Conservation (phyloP, 1,284 basidiomycete species). For the Cutaneotrichosporon cutaneum region DNA sequence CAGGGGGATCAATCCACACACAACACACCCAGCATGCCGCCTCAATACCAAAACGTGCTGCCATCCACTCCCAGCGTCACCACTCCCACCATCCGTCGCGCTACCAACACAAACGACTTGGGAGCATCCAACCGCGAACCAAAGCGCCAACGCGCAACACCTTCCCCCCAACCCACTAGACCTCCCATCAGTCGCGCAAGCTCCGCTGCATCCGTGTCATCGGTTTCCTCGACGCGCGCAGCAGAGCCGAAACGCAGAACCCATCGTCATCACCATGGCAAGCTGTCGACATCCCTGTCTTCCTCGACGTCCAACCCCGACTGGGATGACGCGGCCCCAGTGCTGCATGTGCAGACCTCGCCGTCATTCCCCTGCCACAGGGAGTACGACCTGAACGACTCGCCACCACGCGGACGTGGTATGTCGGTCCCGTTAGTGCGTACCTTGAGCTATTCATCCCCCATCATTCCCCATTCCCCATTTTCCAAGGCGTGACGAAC, state of each 20-base stretch:
- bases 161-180: not conserved
- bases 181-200: not conserved
- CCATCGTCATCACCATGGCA: not conserved
- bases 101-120: not conserved
- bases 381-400: not conserved
- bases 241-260: not conserved
- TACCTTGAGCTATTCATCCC: not conserved
- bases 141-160: not conserved
- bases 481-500: not conserved
- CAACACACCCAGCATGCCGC: not conserved
- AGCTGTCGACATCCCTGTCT: not conserved
- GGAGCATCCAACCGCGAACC: not conserved
- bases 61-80: not conserved
- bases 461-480: not conserved
- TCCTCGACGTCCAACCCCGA: not conserved
- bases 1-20: too few species aligned
- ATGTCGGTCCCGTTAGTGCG: slow-evolving; percentile 47
- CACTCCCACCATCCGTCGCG: not conserved
- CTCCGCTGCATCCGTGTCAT: not conserved
- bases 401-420: slow-evolving; percentile 33
- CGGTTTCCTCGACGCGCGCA: not conserved
- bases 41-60: not conserved
- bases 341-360: not conserved
- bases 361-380: not conserved
- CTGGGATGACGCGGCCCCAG: not conserved